Conservation (phyloP, 106 monocot species). For the Vanilla planifolia region DNA sequence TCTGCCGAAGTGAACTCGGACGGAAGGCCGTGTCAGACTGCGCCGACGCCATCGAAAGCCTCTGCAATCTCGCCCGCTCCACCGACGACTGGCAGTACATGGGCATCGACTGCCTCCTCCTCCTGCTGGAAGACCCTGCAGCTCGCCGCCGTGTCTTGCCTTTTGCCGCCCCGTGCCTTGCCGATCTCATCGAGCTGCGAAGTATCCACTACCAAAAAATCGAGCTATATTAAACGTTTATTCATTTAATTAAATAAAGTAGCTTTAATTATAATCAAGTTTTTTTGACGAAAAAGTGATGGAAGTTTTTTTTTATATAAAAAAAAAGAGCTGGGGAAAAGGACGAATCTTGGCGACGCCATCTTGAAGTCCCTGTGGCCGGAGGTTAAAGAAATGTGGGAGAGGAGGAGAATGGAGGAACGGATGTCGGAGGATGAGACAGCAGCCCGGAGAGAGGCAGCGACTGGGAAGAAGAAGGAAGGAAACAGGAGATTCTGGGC, state of each 20-base stretch:
- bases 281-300: too few relatives aligned
- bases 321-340: conserved; percentile 20
- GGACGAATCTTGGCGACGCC: too few relatives aligned
- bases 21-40: conserved; percentile 28
- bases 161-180: conserved; percentile 22
- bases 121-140: conserved; percentile 29
- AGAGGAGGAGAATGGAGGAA: conserved; percentile 36
- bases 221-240: too few relatives aligned
- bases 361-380: conserved; percentile 20
- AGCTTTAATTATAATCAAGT: too few relatives aligned
- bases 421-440: conserved; percentile 20
- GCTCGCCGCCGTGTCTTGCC: conserved; percentile 18
- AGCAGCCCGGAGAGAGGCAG: background rate
- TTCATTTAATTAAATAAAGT: too few relatives aligned
- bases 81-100: conserved; percentile 83
- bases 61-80: conserved; percentile 60
- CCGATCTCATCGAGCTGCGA: conserved; percentile 47
- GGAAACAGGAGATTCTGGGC: conserved; percentile 46
- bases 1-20: conserved; percentile 45
- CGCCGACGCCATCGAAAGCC: conserved; percentile 24
- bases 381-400: conserved; percentile 12
- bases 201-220: conserved; percentile 28
- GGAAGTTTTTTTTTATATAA: too few relatives aligned
- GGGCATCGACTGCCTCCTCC: conserved; percentile 64
- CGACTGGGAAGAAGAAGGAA: conserved; percentile 22